A percentile compares a stretch with the other conserved stretches of the same genome.
phyloP scores from a whole-genome alignment of 192 early-diverging fungal genomes.

The Coemansia sp. region DNA sequence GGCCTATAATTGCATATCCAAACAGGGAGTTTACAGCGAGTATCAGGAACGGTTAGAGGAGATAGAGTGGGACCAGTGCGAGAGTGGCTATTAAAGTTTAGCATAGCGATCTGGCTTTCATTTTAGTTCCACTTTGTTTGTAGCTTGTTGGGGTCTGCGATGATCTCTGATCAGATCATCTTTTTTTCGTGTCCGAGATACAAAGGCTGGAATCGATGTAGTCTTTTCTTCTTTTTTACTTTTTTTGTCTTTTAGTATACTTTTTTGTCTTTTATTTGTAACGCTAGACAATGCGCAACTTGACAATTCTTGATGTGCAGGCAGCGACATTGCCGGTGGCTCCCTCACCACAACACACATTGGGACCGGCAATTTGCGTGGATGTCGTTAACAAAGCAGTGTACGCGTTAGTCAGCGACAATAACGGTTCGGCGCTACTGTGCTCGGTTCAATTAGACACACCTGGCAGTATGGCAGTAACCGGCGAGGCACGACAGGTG shows the following conservation, averaged over 20 bases:
- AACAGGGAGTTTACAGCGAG: not conserved
- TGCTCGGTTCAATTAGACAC: conserved; percentile 9
- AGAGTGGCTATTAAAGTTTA: not conserved
- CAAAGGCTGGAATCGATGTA: not conserved
- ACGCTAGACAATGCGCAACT: conserved; percentile 26
- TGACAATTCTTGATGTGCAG: conserved; percentile 24
- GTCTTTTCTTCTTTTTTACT: not conserved
- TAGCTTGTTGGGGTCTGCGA: too few relatives aligned
- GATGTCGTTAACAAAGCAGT: conserved; percentile 11
- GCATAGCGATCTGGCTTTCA: too few relatives aligned
- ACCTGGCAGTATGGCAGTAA: not conserved
- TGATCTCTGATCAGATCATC: conserved; percentile 1
- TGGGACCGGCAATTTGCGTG: conserved; percentile 18
- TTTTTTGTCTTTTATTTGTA: conserved; percentile 10
- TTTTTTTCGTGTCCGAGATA: not conserved
- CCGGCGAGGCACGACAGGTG: not conserved
- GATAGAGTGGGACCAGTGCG: not conserved
- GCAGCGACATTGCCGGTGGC: conserved; percentile 14
- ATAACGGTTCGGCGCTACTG: not conserved
- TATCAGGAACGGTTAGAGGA: not conserved
- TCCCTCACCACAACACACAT: not conserved
- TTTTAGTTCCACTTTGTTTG: too few relatives aligned
- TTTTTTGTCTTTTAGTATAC: not conserved
- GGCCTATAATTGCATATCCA: not conserved
- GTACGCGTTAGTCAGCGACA: conserved; percentile 18